These are phyloP conservation scores for Hyaloscypha hepaticicola DNA, from an alignment of 495 filamentous ascomycete species.

Conservation along the genomic window DNA sequence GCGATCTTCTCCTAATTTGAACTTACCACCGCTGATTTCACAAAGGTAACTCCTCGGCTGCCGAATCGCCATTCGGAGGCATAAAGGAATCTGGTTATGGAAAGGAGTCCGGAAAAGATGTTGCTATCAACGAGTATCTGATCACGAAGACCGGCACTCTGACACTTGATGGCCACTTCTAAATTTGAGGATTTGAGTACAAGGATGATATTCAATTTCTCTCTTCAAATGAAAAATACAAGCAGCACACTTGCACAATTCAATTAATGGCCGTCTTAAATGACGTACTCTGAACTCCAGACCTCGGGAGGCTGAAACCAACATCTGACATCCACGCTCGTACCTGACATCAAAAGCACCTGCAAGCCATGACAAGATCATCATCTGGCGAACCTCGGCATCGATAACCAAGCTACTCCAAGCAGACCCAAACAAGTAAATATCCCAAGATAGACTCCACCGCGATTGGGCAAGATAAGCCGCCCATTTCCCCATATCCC, in stretches of 20 bases:
- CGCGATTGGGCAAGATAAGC: not conserved
- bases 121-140: conserved; percentile 67
- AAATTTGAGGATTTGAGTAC: not conserved
- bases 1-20: not conserved
- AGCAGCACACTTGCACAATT: not conserved
- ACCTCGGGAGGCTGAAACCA: not conserved
- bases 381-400: not conserved
- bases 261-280: not conserved
- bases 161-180: conserved; percentile 58
- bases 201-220: not conserved
- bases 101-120: conserved; percentile 73
- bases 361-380: not conserved
- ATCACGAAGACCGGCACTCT: conserved; percentile 71
- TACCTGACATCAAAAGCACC: not conserved
- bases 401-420: not conserved
- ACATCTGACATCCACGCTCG: not conserved
- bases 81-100: conserved; percentile 77
- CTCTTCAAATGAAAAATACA: no score
- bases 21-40: not conserved
- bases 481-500: not conserved
- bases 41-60: conserved; percentile 55
- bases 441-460: not conserved
- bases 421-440: not conserved
- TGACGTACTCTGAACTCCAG: not conserved
- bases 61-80: conserved; percentile 71